Base-by-base conservation (phyloP, 768 basidiomycete species). In the Tricholoma sp. region DNA sequence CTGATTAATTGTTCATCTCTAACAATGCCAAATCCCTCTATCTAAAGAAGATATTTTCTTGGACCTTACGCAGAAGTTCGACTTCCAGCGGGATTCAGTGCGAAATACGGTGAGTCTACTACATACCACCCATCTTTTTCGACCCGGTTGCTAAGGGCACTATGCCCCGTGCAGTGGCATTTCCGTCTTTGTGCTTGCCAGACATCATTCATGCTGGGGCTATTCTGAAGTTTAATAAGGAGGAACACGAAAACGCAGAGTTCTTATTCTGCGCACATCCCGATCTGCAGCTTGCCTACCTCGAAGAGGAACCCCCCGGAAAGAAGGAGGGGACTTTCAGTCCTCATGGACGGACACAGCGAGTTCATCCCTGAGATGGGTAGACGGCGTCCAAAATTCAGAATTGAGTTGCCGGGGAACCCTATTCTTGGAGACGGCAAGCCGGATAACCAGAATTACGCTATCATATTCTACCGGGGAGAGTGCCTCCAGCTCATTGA, bases 161-260 rank as follows among this genome's bases (percentile, higher is more conserved):
- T n/a, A n/a, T n/a, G n/a, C n/a, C n/a, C n/a, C n/a, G n/a, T n/a
- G n/a, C n/a, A n/a, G n/a, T n/a, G n/a, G n/a, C n/a, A n/a, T n/a
- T n/a, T n/a, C n/a, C n/a, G n/a, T n/a, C n/a, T n/a, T n/a, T n/a
- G n/a, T n/a, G n/a, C n/a, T n/a, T n/a, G n/a, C n/a, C n/a, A n/a
- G n/a, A n/a, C n/a, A n/a, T n/a, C n/a, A n/a, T n/a, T n/a, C n/a
- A n/a, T n/a, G n/a, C n/a, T n/a, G n/a, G n/a, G n/a, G n/a, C n/a
- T n/a, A n/a, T n/a, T n/a, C n/a, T n/a, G n/a, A 98, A 98, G 75
- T 99, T 99, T 81, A 97, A 94, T 81, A 94, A 95, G 78, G 97
- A 98, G 73, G 97, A 99, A 70, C 88, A 94, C 57, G 97, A 98
- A 77, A 99, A 99, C 69, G 94, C 95, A 36, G 97, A 99, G 73